Evolutionary conservation across 176 grass and related monocot genomes (phyloP).

Genomic region (Guadua angustifolia): DNA sequence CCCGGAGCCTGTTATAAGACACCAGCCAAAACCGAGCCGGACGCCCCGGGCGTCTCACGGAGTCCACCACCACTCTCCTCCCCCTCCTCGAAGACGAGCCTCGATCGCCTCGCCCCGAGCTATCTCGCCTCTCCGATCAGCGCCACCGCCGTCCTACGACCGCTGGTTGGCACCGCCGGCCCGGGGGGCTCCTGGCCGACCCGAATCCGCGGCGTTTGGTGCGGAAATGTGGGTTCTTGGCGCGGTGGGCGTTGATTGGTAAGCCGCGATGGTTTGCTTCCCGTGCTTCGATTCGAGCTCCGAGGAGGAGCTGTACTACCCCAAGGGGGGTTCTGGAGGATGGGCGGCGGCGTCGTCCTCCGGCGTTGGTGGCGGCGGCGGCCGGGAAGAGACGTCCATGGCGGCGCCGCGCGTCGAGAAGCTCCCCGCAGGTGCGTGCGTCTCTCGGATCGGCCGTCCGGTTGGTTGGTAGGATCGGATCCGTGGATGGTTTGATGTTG

Average conservation of each 20-base stretch:
- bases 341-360: conserved; percentile 47
- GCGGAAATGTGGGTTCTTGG: conserved; percentile 49
- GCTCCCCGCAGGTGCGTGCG: conserved; percentile 48
- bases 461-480: conserved; percentile 51
- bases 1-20: conserved; percentile 36
- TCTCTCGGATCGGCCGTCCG: not conserved
- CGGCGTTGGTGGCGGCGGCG: not conserved
- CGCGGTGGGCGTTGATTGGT: conserved; percentile 10
- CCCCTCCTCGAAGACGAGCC: not conserved
- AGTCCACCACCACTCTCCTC: conserved; percentile 21
- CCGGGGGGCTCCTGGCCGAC: conserved; percentile 1
- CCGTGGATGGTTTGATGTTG: conserved; percentile 16
- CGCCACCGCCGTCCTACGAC: not conserved
- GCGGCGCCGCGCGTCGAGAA: conserved; percentile 44
- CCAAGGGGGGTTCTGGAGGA: conserved; percentile 8
- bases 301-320: conserved; percentile 47
- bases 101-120: not conserved
- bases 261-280: conserved; percentile 74
- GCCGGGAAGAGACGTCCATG: conserved; percentile 44
- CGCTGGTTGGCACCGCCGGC: not conserved
- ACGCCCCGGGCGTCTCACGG: conserved; percentile 20
- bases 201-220: not conserved
- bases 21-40: not conserved
- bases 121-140: not conserved
- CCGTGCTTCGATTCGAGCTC: conserved; percentile 70